Conservation (phyloP, 345 rosid species). For the Jatropha curcas region DNA sequence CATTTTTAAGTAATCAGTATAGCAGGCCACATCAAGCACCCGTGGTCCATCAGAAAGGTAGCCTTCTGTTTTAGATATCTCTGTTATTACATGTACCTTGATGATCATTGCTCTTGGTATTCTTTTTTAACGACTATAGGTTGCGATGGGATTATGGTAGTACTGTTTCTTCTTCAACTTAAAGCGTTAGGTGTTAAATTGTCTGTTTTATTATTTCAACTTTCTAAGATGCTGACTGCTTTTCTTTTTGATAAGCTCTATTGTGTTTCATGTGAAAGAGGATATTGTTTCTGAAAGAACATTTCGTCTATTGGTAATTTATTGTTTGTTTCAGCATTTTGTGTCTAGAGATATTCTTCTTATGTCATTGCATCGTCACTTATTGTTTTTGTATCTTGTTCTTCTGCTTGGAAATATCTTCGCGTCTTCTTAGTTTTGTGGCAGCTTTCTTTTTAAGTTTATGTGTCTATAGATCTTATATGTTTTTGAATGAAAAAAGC, state of each 20-base stretch:
- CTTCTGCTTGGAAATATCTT: background rate
- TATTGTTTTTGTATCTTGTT: background rate
- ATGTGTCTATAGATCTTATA: background rate
- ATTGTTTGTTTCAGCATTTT: background rate
- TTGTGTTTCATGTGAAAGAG: background rate
- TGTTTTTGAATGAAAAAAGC: background rate
- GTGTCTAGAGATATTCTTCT: background rate
- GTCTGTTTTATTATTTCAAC: background rate
- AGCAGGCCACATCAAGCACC: slow-evolving; percentile 55
- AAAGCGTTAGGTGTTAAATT: background rate
- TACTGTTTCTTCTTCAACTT: background rate
- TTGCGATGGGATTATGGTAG: background rate
- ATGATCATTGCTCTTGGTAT: background rate
- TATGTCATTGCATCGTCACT: background rate
- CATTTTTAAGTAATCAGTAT: slow-evolving; percentile 49
- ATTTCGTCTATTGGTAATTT: background rate
- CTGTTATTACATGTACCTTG: background rate
- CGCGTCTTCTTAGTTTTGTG: no score
- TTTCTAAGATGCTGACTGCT: background rate
- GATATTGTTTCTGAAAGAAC: background rate
- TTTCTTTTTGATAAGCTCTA: background rate
- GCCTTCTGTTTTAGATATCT: background rate
- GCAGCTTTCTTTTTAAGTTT: background rate
- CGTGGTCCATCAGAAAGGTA: slow-evolving; percentile 67
- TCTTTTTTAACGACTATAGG: background rate